These are phyloP conservation scores for Penicillium simplicissimum DNA, from an alignment of 495 filamentous ascomycete species.

Conservation along the genomic window DNA sequence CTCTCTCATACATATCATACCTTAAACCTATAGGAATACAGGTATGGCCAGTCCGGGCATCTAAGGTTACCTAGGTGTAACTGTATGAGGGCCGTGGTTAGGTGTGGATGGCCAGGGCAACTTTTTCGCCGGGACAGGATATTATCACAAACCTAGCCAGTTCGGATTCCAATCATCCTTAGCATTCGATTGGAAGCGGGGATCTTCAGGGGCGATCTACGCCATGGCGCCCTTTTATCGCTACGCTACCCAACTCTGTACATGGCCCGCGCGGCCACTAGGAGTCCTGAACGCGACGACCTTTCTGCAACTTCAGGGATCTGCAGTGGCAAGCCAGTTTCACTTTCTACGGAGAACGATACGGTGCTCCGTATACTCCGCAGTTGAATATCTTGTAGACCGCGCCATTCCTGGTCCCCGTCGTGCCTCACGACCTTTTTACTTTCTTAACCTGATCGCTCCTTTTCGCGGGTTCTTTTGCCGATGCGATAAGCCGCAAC, in stretches of 20 bases:
- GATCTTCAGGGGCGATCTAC: conserved; percentile 2
- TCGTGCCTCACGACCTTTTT: not conserved
- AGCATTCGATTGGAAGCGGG: no score
- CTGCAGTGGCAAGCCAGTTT: conserved; percentile 3
- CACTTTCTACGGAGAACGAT: not conserved
- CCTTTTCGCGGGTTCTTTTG: not conserved
- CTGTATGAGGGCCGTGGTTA: no score
- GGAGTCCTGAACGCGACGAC: not conserved
- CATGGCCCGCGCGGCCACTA: no score
- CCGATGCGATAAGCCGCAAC: not conserved
- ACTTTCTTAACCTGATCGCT: not conserved
- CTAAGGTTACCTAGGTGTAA: no score
- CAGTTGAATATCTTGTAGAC: not conserved
- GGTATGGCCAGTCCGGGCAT: no score
- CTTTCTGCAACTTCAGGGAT: not conserved
- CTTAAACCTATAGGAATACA: no score
- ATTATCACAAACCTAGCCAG: no score
- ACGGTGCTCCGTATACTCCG: not conserved
- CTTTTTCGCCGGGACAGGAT: not conserved
- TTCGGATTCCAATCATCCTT: not conserved
- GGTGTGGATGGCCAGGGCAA: not conserved
- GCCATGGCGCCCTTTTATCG: not conserved
- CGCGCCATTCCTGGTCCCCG: not conserved
- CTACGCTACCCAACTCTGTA: no score
- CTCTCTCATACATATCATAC: no score